A percentile compares a stretch with the other conserved stretches of the same genome.
These are phyloP conservation scores for Geotrichum aggregatum DNA, from an alignment of 1,139 yeast genomes.

Conservation along the genomic window DNA sequence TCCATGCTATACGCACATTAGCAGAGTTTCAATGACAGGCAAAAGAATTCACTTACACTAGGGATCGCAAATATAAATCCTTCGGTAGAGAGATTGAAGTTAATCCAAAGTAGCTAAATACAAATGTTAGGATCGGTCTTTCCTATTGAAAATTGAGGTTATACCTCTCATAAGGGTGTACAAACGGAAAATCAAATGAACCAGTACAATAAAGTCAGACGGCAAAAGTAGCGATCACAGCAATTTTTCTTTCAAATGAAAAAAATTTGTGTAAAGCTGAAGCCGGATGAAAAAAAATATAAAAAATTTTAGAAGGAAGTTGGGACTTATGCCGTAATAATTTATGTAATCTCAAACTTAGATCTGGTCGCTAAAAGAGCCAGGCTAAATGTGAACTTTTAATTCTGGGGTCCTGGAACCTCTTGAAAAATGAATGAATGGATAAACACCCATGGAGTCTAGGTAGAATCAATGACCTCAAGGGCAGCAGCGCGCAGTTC, in stretches of 20 bases:
- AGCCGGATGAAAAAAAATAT: neutral
- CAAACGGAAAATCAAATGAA: neutral
- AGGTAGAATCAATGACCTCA: neutral
- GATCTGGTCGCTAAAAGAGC: neutral
- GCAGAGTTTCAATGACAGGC: neutral
- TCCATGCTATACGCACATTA: slow-evolving; percentile 14
- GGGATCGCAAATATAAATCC: neutral
- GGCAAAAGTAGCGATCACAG: neutral
- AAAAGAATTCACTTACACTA: neutral
- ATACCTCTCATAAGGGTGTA: slow-evolving; percentile 6
- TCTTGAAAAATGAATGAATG: too few relatives aligned
- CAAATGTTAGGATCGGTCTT: neutral
- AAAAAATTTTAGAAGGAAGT: slow-evolving; percentile 3
- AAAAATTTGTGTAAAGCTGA: neutral
- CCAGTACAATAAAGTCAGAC: neutral
- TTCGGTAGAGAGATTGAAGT: neutral
- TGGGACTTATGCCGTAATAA: slow-evolving; percentile 4
- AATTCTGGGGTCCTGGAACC: too few relatives aligned
- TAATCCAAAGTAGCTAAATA: neutral
- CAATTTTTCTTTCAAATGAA: slow-evolving; percentile 1
- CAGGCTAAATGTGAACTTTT: too few relatives aligned
- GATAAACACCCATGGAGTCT: too few relatives aligned
- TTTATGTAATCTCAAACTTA: neutral
- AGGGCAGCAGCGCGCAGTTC: neutral
- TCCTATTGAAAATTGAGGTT: neutral